Base-by-base conservation (phyloP, 306 rosid species). In the Herpetospermum pedunculosum region DNA sequence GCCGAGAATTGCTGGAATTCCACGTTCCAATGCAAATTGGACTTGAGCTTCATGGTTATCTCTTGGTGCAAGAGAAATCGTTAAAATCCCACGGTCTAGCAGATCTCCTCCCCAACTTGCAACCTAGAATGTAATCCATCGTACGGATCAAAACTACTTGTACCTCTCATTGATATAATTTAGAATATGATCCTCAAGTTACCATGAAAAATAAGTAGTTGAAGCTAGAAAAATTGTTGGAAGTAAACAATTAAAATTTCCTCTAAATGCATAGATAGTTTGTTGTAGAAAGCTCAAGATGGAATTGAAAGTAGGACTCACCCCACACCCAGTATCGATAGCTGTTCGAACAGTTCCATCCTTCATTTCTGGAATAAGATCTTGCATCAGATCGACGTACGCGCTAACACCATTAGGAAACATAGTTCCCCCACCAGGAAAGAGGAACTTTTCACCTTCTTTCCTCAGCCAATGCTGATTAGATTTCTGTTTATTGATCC, bases 361-460 rank as follows among this genome's bases (percentile, higher is more conserved):
- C 82, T 82, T 95, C 85, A 95, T 88, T 85, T 79, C 99, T 23
- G 99, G 99, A 84, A 95, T 88, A 64, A 95, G 90, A 82, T 83
- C 88, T 85, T 86, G 91, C 99, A 95, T 95, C 44, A 78, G 68
- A 84, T 91, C 97, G 57, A 88, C 97, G 59, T 95, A 95, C 19
- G 87, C 96, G 54, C 97, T 88, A 64, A 95, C 99, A 50, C 99
- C 99, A 63, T 79, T 86, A 35, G 99, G 96, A 50, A 95, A 95
- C 99, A 95, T 95, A 25, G 99, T 95, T 72, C 99, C 99, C 5
- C 99, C 99, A 74, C 99, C 99, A n/a, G 99, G 99, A 81, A 95
- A 95, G n/a, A 75, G 80, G 79, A 95, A 95, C 79, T 92, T 95
- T 38, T 95, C 96, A 23, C 99, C 99, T 87, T 95, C 97, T 84